Percentiles rank a stretch among this genome's conserved stretches.
These are phyloP conservation scores for Neurospora intermedia DNA, from an alignment of 495 filamentous ascomycete species.

Conservation along the genomic window DNA sequence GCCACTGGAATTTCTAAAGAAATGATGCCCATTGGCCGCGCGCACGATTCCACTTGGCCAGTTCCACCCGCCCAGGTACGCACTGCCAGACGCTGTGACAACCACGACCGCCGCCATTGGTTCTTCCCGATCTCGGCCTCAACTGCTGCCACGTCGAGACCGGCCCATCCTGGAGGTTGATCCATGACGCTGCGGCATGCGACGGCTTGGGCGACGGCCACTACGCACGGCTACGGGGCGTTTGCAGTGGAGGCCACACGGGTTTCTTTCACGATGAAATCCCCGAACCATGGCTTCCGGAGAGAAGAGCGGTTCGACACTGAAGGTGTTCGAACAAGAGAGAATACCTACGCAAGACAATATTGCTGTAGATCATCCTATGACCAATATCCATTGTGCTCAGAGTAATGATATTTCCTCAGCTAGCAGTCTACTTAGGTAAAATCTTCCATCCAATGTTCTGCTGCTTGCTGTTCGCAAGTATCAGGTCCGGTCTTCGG, in stretches of 20 bases:
- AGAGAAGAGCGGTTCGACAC: not conserved
- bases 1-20: constrained; percentile 24
- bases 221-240: not conserved
- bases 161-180: not conserved
- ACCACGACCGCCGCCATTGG: not conserved
- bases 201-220: not conserved
- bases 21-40: constrained; percentile 14
- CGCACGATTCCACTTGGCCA: not conserved
- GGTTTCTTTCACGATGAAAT: not conserved
- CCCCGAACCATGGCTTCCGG: not conserved
- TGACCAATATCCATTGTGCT: not conserved
- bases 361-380: not conserved
- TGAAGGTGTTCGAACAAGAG: not conserved
- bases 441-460: not conserved
- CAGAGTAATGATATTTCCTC: not conserved
- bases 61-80: not conserved
- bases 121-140: not conserved
- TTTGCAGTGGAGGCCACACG: not conserved
- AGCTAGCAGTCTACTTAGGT: not conserved
- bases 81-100: not conserved
- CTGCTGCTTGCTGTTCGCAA: not conserved
- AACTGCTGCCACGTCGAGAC: not conserved
- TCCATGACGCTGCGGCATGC: not conserved
- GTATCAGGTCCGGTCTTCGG: not conserved
- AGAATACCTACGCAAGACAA: not conserved